A percentile compares a stretch with the other conserved stretches of the same genome.
These are phyloP conservation scores for Zizania palustris DNA, from an alignment of 202 grass and related monocot species.

Conservation along the genomic window DNA sequence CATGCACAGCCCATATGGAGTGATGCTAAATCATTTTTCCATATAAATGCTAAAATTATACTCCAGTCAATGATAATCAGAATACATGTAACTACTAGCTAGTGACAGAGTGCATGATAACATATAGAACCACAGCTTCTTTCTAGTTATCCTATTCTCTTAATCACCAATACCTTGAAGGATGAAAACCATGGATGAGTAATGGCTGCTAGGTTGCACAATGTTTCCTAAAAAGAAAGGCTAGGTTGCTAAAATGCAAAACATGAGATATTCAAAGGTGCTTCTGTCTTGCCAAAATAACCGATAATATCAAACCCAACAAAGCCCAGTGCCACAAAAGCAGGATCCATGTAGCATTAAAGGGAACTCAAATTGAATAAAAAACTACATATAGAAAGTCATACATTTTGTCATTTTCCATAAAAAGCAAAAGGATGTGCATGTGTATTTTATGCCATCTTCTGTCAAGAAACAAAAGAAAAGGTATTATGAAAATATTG, in stretches of 20 bases:
- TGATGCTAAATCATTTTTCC: no score
- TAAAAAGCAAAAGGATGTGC: neutral
- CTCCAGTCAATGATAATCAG: neutral
- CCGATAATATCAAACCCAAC: conserved; percentile 23
- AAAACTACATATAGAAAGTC: neutral
- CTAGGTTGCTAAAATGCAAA: neutral
- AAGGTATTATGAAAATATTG: neutral
- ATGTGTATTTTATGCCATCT: conserved; percentile 4
- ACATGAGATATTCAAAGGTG: conserved; percentile 10
- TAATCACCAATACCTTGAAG: conserved; percentile 3
- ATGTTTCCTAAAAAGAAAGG: neutral
- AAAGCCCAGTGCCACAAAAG: conserved; percentile 24
- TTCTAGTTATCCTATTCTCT: conserved; percentile 6
- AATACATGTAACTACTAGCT: neutral
- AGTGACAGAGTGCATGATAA: conserved; percentile 3
- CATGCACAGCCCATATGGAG: neutral
- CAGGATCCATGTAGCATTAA: neutral
- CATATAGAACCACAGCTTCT: neutral
- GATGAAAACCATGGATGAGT: neutral
- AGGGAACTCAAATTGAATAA: conserved; percentile 13
- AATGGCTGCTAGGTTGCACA: neutral
- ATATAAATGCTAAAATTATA: no score
- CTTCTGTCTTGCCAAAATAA: conserved; percentile 15
- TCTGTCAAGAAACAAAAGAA: conserved; percentile 16
- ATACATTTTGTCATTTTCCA: neutral